These are phyloP conservation scores for Monilinia vaccinii-corymbosi DNA, from an alignment of 2,329 filamentous ascomycete genomes.

Conservation along the genomic window DNA sequence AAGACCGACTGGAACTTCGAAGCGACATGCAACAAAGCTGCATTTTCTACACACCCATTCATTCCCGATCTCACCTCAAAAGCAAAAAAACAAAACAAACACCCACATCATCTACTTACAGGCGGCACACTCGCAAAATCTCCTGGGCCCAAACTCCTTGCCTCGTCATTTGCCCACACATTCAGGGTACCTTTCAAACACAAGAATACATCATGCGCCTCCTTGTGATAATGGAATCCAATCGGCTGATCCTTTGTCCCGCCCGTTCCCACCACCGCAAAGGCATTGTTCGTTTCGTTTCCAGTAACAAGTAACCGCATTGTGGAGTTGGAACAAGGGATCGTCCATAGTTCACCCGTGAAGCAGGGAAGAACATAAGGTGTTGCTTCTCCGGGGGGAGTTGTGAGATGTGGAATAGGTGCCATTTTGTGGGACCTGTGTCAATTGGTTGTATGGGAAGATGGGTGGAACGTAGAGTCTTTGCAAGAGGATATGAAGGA, in stretches of 20 bases:
- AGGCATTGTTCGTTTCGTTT: conserved; percentile 25
- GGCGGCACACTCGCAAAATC: conserved; percentile 51
- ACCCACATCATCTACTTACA: conserved; percentile 28
- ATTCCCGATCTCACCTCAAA: neutral
- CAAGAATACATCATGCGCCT: conserved; percentile 49
- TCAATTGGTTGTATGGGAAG: neutral
- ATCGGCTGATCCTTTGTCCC: conserved; percentile 23
- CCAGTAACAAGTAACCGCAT: conserved; percentile 24
- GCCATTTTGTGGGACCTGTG: neutral
- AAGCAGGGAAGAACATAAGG: conserved; percentile 19
- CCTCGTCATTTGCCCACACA: conserved; percentile 49
- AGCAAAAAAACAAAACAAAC: too few species aligned
- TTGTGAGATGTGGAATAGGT: neutral
- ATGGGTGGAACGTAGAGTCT: neutral
- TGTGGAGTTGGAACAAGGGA: conserved; percentile 22
- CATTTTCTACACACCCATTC: neutral
- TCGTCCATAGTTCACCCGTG: conserved; percentile 23
- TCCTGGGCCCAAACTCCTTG: conserved; percentile 42
- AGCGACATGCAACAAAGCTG: neutral
- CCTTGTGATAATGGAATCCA: conserved; percentile 48
- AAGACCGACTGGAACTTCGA: too few species aligned
- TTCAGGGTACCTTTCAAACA: conserved; percentile 46
- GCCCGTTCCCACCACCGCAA: conserved; percentile 23
- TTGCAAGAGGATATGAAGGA: neutral
- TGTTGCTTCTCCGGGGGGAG: conserved; percentile 1